Base-by-base conservation (phyloP, 2,329 filamentous ascomycete genomes). In the Xylariaceae sp. region DNA sequence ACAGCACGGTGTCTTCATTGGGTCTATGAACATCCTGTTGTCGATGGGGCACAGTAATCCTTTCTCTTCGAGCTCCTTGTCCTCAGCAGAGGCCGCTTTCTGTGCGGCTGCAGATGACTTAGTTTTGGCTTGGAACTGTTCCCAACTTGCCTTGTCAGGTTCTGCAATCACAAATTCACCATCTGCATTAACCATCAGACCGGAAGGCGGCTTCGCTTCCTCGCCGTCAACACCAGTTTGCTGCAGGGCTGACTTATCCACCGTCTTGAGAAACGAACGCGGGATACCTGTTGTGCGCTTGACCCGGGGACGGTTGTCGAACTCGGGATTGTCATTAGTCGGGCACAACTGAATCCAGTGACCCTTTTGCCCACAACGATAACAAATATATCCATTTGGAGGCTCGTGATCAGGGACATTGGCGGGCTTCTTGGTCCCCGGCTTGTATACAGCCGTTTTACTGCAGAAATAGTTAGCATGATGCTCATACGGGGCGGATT, bases 1-100 rank as follows among this genome's bases (percentile, higher is more conserved):
- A 80, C 94, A 99, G 83, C 94, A 99, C 63, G 94, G 92, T 69
- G 94, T 97, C 83, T 96, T 95, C 81, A 95, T 94, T 81, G 94
- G 92, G 72, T 96, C 90, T 85, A 95, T 86, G 76, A 97, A 96
- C 82, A 96, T 87, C 74, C 89, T 92, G 76, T 95, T 95, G 84
- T 97, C 94, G 80, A 97, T 88, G 62, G 91, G 82, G 79, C 94
- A 99, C 73, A 94, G 87, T 69, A 99, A 78, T 62, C 92, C 92
- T 67, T 83, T 86, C 72, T 94, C 88, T 74, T 90, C 87, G 65
- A 96, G 76, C 70, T 92, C 90, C 76, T 94, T 92, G 76, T 89
- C 88, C 68, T 85, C 89, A 63, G 86, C 81, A 60, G 84, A 83
- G 49, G 85, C 84, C 56, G 84, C 86, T 70, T 92, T 89, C 71